Evolutionary conservation across 805 yeast species (phyloP).

Genomic region (Cyberlindnera maritima): DNA sequence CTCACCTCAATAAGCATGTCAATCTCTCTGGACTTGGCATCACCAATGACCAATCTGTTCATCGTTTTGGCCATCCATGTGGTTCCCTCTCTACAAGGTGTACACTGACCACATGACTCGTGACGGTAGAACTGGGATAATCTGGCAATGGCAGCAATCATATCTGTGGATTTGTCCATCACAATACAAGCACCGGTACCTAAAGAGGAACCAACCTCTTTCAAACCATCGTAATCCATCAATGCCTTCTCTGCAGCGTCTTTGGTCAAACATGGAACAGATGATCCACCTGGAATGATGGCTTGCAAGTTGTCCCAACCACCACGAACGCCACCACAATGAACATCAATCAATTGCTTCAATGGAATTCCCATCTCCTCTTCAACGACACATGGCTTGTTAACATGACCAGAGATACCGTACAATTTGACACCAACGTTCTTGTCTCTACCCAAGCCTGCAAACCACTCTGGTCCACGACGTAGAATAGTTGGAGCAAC

Average conservation of each 20-base stretch:
- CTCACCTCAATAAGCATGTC: slow-evolving; percentile 83
- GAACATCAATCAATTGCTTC: slow-evolving; percentile 77
- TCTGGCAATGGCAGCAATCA: slow-evolving; percentile 83
- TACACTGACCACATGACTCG: slow-evolving; percentile 93
- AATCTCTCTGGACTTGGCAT: slow-evolving; percentile 77
- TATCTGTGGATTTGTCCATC: slow-evolving; percentile 83
- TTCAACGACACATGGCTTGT: slow-evolving; percentile 90
- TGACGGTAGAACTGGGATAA: slow-evolving; percentile 83
- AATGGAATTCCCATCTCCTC: slow-evolving; percentile 92
- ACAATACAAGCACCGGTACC: slow-evolving; percentile 95
- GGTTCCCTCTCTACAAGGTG: slow-evolving; percentile 94
- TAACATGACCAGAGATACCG: slow-evolving; percentile 88
- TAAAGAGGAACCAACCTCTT: slow-evolving; percentile 81
- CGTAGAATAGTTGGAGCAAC: slow-evolving; percentile 88
- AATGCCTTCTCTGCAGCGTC: slow-evolving; percentile 62
- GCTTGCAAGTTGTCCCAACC: slow-evolving; percentile 92
- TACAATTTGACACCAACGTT: slow-evolving; percentile 80
- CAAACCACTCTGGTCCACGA: slow-evolving; percentile 88
- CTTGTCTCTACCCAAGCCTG: slow-evolving; percentile 79
- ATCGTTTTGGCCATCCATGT: slow-evolving; percentile 81
- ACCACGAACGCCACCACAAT: slow-evolving; percentile 88
- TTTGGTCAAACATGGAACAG: slow-evolving; percentile 79
- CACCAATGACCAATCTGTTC: slow-evolving; percentile 78
- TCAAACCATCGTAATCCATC: slow-evolving; percentile 87
- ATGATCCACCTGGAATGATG: slow-evolving; percentile 87